Conservation (phyloP, 345 rosid genomes). For the Erucastrum elatum region DNA sequence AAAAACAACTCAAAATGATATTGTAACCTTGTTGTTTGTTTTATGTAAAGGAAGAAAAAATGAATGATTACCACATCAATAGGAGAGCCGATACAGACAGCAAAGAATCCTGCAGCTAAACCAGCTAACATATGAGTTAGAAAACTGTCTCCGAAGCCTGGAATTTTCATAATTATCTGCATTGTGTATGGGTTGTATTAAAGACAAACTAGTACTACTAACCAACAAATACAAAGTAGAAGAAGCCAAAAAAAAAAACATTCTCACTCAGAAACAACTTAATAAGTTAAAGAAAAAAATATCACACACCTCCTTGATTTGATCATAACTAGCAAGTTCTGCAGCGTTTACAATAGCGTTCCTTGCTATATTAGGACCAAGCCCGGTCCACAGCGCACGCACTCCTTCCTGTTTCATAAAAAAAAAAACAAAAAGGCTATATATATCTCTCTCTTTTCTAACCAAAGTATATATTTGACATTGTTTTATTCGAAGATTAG, state of each 20-base stretch:
- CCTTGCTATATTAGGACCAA: conserved; percentile 93
- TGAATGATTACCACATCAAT: conserved; percentile 74
- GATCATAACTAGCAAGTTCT: conserved; percentile 97
- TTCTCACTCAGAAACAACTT: not conserved
- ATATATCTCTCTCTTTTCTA: not conserved
- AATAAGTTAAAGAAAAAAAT: not conserved
- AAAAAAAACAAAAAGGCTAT: not conserved
- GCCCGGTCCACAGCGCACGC: conserved; percentile 88
- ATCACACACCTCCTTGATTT: conserved; percentile 68
- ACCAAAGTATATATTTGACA: not conserved
- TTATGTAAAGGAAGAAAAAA: conserved; percentile 24
- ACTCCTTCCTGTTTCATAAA: conserved; percentile 65
- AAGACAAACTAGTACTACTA: conserved; percentile 36
- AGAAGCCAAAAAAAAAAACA: conserved; percentile 5
- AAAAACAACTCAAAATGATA: not conserved
- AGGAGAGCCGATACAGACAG: conserved; percentile 94
- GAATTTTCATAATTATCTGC: conserved; percentile 97
- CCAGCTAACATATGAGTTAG: conserved; percentile 87
- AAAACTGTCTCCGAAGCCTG: conserved; percentile 78
- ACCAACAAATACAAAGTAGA: conserved; percentile 15
- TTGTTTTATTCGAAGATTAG: not conserved
- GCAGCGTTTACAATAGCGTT: conserved; percentile 98
- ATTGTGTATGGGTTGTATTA: conserved; percentile 50
- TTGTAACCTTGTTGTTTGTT: conserved; percentile 4
- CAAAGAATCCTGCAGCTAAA: conserved; percentile 91